phyloP scores from a whole-genome alignment of 257 asterid genomes.

The Nicotiana benthamiana region DNA sequence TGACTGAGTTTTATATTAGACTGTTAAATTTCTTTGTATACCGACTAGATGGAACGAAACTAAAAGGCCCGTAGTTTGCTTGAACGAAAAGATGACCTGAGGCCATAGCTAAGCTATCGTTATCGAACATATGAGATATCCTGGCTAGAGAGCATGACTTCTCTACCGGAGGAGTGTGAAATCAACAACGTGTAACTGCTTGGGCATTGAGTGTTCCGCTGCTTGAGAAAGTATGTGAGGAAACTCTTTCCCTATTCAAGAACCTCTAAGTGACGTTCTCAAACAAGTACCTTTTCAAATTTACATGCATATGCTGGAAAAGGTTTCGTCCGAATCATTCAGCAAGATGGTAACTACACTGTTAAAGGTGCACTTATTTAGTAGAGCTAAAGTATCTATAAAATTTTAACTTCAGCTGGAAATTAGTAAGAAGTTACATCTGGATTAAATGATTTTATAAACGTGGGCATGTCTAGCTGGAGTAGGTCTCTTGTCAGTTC shows the following conservation, averaged over 20 bases:
- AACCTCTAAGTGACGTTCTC: background rate
- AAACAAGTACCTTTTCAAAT: background rate
- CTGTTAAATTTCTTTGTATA: background rate
- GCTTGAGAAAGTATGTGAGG: no score
- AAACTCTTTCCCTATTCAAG: background rate
- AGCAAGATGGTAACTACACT: background rate
- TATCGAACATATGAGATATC: background rate
- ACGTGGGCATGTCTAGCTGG: background rate
- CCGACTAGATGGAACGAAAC: background rate
- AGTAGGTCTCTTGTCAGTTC: background rate
- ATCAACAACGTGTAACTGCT: no score
- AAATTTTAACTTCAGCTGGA: background rate
- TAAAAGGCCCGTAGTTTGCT: background rate
- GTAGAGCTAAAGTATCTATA: background rate
- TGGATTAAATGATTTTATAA: background rate
- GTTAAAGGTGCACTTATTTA: background rate
- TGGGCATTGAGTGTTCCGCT: no score
- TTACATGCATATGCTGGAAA: background rate
- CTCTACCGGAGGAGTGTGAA: no score
- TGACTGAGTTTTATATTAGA: background rate
- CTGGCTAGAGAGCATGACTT: background rate
- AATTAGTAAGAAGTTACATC: background rate
- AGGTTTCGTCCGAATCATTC: background rate
- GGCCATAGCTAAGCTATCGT: background rate
- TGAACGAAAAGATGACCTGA: background rate